Evolutionary conservation across 768 basidiomycete species (phyloP), one percentile per base, ranked within the genome.

Genomic region (Russula earlei): DNA sequence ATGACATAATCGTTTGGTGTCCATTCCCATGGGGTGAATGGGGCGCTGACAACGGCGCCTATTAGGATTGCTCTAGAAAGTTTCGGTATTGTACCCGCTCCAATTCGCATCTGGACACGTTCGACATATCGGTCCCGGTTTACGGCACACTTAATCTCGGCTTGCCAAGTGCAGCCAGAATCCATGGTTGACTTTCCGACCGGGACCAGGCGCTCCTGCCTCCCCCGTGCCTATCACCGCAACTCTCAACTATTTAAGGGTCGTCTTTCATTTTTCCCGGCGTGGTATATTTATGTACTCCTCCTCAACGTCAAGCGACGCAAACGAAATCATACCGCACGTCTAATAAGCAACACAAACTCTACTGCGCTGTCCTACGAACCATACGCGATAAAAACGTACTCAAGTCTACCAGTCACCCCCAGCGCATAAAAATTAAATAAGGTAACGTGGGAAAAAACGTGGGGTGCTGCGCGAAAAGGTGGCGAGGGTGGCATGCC

Each of bases 1-100:
- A 29, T 50, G 49, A 50, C 49, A 41, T 50, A 50, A 50, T 25
- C 25, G 25, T 29, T 14, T 14, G 10, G n/a, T 12, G 27, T 49
- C n/a, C 38, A 49, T 49, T 49, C 49, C 49, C 49, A 49, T 49
- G 49, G 49, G 49, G 36, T 24, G 27, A 49, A 36, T 24, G 37
- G 48, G 48, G 49, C 36, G 37, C 25, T 27, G 37, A 20, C 22
- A 24, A 20, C 17, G 37, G 49, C 38, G 49, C 37, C 12, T 50
- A 29, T 5, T 14, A 31, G 25, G 27, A 40, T 50, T 50, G 49
- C 17, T 14, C 34, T 49, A 34, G 37, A 40, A 49, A 19, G 49
- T 49, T 49, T 38, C 37, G 36, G 38, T 40, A 29, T 4, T 40
- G 37, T 49, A 19, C n/a, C 14, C 49, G 17, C 49, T 50, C 37